These are phyloP conservation scores for Fonsecaea monophora DNA, from an alignment of 2,329 filamentous ascomycete species.

Conservation along the genomic window DNA sequence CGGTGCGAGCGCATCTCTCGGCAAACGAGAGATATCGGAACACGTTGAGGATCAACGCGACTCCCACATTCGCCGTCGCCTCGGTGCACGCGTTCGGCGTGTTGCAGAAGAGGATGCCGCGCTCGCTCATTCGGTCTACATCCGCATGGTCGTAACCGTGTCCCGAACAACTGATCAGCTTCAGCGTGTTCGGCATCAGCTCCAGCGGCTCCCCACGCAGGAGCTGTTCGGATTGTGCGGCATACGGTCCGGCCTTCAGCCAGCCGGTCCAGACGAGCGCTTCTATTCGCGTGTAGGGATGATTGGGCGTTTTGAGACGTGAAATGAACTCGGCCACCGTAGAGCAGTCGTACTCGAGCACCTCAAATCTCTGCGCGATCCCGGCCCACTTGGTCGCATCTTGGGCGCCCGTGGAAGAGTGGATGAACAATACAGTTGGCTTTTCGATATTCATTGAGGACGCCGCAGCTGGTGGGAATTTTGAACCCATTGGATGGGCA, in stretches of 20 bases:
- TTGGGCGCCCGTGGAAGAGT: background rate
- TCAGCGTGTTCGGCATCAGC: constrained; percentile 14
- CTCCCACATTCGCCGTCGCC: constrained; percentile 12
- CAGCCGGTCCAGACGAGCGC: constrained; percentile 46
- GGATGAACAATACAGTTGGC: background rate
- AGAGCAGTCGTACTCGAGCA: constrained; percentile 24
- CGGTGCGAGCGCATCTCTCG: constrained; percentile 2
- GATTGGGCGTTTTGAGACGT: constrained; percentile 41
- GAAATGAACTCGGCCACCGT: constrained; percentile 21
- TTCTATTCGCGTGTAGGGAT: constrained; percentile 41
- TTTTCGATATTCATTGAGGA: background rate
- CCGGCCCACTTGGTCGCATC: background rate
- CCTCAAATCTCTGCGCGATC: constrained; percentile 10
- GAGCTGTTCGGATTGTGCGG: constrained; percentile 42
- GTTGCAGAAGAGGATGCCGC: constrained; percentile 18
- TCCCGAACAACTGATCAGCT: constrained; percentile 18
- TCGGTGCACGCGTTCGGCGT: constrained; percentile 15
- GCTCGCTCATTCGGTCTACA: constrained; percentile 5
- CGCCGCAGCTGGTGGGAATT: background rate
- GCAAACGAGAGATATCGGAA: constrained; percentile 18
- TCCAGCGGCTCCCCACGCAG: constrained; percentile 32
- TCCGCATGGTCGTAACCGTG: constrained; percentile 21
- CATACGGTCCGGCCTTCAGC: constrained; percentile 44
- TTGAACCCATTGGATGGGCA: background rate
- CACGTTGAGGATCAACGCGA: constrained; percentile 10